These are phyloP conservation scores for Arachnopeziza araneosa DNA, from an alignment of 2,329 filamentous ascomycete species.

Conservation along the genomic window DNA sequence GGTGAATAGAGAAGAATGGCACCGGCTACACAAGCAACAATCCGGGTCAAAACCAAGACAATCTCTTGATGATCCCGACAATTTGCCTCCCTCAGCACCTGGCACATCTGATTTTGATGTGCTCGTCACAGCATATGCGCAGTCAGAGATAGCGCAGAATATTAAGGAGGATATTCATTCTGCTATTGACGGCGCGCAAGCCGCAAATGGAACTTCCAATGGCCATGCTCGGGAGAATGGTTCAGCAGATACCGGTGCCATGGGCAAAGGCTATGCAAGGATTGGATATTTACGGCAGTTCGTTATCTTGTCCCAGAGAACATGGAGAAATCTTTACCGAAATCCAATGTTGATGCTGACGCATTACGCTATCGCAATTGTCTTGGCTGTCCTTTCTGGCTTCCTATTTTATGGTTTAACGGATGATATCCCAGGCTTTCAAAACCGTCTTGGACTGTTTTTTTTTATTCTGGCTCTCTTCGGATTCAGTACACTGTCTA, in stretches of 20 bases:
- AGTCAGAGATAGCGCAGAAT: conserved; percentile 69
- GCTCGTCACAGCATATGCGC: conserved; percentile 68
- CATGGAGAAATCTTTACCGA: conserved; percentile 95
- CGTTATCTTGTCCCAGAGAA: conserved; percentile 79
- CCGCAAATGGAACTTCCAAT: conserved; percentile 60
- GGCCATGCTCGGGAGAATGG: conserved; percentile 47
- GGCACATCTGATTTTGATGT: conserved; percentile 72
- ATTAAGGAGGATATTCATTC: conserved; percentile 75
- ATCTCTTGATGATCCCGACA: conserved; percentile 64
- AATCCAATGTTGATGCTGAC: conserved; percentile 98
- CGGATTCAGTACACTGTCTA: conserved; percentile 93
- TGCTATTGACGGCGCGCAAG: conserved; percentile 57
- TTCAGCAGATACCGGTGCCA: conserved; percentile 44
- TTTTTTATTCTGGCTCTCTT: conserved; percentile 96
- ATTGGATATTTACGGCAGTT: conserved; percentile 80
- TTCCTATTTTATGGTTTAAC: conserved; percentile 95
- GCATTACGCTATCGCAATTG: conserved; percentile 94
- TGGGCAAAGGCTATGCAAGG: conserved; percentile 76
- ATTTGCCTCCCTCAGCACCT: conserved; percentile 52
- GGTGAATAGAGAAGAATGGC: conserved; percentile 51
- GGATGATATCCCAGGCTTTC: conserved; percentile 94
- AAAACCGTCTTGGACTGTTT: conserved; percentile 94
- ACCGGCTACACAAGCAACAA: conserved; percentile 49
- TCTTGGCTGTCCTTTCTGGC: conserved; percentile 88
- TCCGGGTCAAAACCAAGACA: conserved; percentile 50